Evolutionary conservation across 2,329 filamentous ascomycete species (phyloP).

Genomic region (Trichoderma sp.): DNA sequence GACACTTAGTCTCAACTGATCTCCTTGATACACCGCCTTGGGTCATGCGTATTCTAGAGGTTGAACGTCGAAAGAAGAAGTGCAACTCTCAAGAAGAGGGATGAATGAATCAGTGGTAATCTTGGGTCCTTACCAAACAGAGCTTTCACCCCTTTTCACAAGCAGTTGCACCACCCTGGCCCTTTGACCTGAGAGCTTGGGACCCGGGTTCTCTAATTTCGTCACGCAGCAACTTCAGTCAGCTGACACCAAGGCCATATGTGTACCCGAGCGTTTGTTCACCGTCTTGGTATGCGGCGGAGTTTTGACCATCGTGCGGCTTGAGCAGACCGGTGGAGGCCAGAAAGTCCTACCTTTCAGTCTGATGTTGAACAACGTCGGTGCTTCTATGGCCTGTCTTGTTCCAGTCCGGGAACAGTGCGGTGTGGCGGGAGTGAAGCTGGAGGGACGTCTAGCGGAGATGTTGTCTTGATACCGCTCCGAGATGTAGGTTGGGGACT

Average conservation of each 20-base stretch:
- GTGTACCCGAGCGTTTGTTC: constrained; percentile 8
- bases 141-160: not conserved
- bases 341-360: not conserved
- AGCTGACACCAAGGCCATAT: constrained; percentile 9
- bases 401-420: not conserved
- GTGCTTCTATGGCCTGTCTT: not conserved
- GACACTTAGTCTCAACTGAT: too few relatives aligned
- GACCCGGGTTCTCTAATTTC: not conserved
- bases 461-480: not conserved
- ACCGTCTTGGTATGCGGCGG: not conserved
- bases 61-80: too few relatives aligned
- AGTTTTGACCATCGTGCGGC: not conserved
- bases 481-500: not conserved
- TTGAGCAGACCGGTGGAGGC: not conserved
- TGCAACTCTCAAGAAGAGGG: too few relatives aligned
- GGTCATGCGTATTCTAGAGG: too few relatives aligned
- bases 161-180: not conserved
- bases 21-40: too few relatives aligned
- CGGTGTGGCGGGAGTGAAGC: not conserved
- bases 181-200: not conserved
- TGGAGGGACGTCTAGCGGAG: not conserved
- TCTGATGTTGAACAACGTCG: not conserved
- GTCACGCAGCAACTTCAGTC: constrained; percentile 6
- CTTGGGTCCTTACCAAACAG: not conserved
- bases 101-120: not conserved